Conservation (phyloP, 1,284 basidiomycete genomes). For the Rhodotorula sp. region DNA sequence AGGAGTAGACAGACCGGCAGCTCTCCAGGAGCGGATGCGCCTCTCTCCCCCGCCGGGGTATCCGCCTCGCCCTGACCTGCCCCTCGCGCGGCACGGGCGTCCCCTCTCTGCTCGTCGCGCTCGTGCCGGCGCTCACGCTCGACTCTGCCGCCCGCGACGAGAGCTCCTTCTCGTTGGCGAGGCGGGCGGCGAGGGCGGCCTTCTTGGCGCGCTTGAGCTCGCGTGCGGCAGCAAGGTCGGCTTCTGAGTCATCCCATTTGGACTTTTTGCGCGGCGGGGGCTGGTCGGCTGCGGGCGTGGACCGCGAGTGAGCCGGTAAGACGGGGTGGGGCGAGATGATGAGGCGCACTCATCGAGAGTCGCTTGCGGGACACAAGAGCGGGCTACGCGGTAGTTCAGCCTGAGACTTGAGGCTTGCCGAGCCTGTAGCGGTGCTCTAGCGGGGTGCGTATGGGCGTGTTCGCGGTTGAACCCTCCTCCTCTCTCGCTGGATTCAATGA, state of each 20-base stretch:
- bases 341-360: not conserved
- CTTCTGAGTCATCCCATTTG: slow-evolving; percentile 44
- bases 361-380: no score
- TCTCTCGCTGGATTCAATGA: no score
- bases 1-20: slow-evolving; percentile 40
- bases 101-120: not conserved
- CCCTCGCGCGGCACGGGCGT: slow-evolving; percentile 11
- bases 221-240: slow-evolving; percentile 21
- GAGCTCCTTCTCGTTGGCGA: slow-evolving; percentile 22
- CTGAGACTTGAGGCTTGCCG: no score
- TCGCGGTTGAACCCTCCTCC: no score
- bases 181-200: slow-evolving; percentile 15
- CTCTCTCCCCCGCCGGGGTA: slow-evolving; percentile 25
- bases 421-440: no score
- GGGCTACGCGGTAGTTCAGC: no score
- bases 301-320: not conserved
- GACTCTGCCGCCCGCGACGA: not conserved
- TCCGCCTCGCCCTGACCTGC: not conserved
- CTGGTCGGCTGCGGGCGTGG: not conserved
- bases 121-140: not conserved
- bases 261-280: slow-evolving; percentile 40
- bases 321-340: not conserved
- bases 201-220: slow-evolving; percentile 37
- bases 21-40: slow-evolving; percentile 40
- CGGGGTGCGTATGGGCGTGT: no score